Conservation (phyloP, 1,284 basidiomycete genomes). For the Malassezia brasiliensis region DNA sequence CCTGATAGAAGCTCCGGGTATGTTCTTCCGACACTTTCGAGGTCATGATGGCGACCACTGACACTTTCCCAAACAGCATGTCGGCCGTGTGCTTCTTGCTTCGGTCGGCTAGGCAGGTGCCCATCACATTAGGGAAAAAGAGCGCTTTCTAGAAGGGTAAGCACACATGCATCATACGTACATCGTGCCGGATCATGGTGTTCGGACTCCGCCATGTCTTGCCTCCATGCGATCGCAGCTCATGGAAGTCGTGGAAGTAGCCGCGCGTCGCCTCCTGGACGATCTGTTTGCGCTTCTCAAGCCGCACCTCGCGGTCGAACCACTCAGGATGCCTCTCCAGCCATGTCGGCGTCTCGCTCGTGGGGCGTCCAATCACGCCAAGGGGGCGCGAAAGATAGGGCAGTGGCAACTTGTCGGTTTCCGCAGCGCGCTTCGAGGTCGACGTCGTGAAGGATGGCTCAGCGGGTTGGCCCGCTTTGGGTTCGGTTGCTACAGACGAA, state of each 20-base stretch:
- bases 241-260: constrained; percentile 81
- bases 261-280: constrained; percentile 76
- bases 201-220: constrained; percentile 90
- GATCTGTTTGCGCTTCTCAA: constrained; percentile 28
- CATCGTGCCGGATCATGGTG: constrained; percentile 59
- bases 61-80: constrained; percentile 65
- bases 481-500: no score
- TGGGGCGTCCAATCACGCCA: constrained; percentile 56
- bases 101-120: constrained; percentile 58
- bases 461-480: neutral
- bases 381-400: constrained; percentile 62
- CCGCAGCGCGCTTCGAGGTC: constrained; percentile 9
- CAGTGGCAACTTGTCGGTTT: constrained; percentile 46
- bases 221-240: constrained; percentile 70
- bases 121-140: constrained; percentile 80
- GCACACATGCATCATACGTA: constrained; percentile 2
- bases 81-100: constrained; percentile 64
- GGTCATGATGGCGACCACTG: constrained; percentile 67
- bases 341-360: constrained; percentile 59
- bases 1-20: constrained; percentile 61
- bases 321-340: constrained; percentile 62
- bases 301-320: constrained; percentile 53
- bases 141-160: constrained; percentile 51
- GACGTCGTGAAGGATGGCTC: constrained; percentile 12
- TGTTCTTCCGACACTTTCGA: constrained; percentile 82